A percentile compares a stretch with the other conserved stretches of the same genome.
These are phyloP conservation scores for Globisporangium spiculum DNA, from an alignment of 352 stramenopile genomes.

Conservation along the genomic window DNA sequence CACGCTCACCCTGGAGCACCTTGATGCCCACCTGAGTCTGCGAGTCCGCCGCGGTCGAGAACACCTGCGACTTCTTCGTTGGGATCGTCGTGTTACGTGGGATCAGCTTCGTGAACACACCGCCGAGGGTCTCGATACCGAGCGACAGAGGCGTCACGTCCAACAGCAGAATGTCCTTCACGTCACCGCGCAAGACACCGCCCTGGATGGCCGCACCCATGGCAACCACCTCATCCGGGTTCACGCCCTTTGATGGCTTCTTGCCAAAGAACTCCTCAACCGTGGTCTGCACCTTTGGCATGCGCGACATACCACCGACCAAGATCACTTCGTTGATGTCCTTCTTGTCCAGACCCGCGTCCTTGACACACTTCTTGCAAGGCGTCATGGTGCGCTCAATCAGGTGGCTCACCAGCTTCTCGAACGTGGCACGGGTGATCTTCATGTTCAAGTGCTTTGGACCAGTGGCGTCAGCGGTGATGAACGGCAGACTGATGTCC, in stretches of 20 bases:
- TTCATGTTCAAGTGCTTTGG: slow-evolving; percentile 97
- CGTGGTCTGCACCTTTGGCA: slow-evolving; percentile 50
- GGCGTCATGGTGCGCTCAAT: slow-evolving; percentile 92
- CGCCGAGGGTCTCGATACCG: slow-evolving; percentile 65
- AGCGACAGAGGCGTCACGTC: slow-evolving; percentile 72
- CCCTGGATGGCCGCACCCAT: slow-evolving; percentile 45
- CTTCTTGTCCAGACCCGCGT: slow-evolving; percentile 24
- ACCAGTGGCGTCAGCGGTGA: slow-evolving; percentile 91
- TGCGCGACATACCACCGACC: slow-evolving; percentile 39
- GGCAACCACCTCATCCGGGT: slow-evolving; percentile 62
- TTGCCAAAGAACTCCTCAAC: slow-evolving; percentile 61
- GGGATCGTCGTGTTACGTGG: slow-evolving; percentile 63
- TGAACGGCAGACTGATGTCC: slow-evolving; percentile 92
- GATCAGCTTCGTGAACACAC: slow-evolving; percentile 73
- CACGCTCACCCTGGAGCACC: slow-evolving; percentile 81
- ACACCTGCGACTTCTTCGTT: slow-evolving; percentile 58
- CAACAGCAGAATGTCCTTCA: slow-evolving; percentile 61
- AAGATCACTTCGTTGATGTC: slow-evolving; percentile 32
- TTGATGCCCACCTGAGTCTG: slow-evolving; percentile 79
- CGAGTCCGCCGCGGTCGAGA: slow-evolving; percentile 69
- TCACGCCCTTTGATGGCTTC: slow-evolving; percentile 56
- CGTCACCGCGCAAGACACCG: slow-evolving; percentile 26
- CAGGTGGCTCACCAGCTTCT: slow-evolving; percentile 92
- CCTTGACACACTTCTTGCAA: slow-evolving; percentile 37
- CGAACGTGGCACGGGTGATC: slow-evolving; percentile 90